phyloP scores from a whole-genome alignment of 176 grass and related monocot genomes.

The Musa troglodytarum region DNA sequence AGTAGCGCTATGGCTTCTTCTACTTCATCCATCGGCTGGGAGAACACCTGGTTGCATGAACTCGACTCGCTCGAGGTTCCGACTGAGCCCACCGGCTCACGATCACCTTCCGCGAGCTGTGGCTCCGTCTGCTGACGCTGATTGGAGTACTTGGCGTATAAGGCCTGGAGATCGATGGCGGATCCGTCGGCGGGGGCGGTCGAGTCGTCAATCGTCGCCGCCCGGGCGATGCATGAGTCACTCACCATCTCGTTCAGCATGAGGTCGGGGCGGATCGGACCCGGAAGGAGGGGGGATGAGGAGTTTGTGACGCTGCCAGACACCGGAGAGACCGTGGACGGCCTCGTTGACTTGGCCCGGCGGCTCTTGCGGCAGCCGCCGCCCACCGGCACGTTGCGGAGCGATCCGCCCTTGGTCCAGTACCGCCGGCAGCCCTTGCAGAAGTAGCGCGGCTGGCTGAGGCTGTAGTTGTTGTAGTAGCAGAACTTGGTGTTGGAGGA shows the following conservation, averaged over 20 bases:
- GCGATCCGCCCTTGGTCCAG: slow-evolving; percentile 18
- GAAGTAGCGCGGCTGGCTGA: slow-evolving; percentile 20
- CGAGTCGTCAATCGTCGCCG: no score
- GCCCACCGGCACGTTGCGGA: slow-evolving; percentile 25
- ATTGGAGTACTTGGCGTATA: no score
- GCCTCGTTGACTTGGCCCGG: not conserved
- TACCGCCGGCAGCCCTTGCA: slow-evolving; percentile 23
- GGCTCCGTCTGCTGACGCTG: no score
- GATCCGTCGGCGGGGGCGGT: no score
- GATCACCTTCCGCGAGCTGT: no score
- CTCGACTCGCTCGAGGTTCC: no score
- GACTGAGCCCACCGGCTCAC: no score
- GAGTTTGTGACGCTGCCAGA: not conserved
- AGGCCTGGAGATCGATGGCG: no score
- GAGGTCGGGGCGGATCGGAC: not conserved
- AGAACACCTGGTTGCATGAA: no score
- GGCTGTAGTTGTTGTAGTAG: slow-evolving; percentile 29
- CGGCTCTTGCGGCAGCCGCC: slow-evolving; percentile 18
- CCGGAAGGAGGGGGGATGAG: not conserved
- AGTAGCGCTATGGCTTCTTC: no score
- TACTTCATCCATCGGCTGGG: no score
- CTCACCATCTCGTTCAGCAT: not conserved
- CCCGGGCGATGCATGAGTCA: no score
- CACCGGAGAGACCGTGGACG: not conserved
- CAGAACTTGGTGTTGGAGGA: slow-evolving; percentile 23